A percentile compares a stretch with the other conserved stretches of the same genome.
Evolutionary conservation across 805 yeast genomes (phyloP).

Genomic region (Isabelozyma pseudorhagii): DNA sequence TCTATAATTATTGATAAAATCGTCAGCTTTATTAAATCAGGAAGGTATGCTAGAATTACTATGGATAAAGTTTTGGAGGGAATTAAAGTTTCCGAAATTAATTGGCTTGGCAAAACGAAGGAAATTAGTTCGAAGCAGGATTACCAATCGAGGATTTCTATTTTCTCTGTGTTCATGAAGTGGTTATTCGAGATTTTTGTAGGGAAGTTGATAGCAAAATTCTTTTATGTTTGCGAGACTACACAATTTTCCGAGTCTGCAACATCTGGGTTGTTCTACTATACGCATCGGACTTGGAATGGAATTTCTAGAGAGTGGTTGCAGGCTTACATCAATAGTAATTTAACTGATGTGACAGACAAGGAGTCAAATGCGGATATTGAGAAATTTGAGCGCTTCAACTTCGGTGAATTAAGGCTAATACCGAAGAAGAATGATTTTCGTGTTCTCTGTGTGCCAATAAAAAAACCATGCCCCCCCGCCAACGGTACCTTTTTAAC

Average conservation of each 20-base stretch:
- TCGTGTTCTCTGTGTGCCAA: conserved; percentile 58
- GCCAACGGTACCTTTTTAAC: not conserved
- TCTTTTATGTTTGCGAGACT: conserved; percentile 66
- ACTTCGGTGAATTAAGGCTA: conserved; percentile 43
- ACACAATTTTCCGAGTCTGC: conserved; percentile 22
- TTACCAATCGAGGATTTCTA: conserved; percentile 26
- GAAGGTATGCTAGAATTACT: conserved; percentile 32
- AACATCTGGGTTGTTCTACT: conserved; percentile 41
- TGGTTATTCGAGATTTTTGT: conserved; percentile 60
- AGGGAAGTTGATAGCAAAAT: conserved; percentile 43
- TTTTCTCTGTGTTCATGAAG: conserved; percentile 40
- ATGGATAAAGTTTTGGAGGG: conserved; percentile 27
- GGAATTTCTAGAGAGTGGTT: conserved; percentile 40
- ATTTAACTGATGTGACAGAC: conserved; percentile 19
- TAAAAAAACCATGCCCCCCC: conserved; percentile 4
- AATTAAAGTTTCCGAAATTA: conserved; percentile 42
- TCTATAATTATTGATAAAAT: conserved; percentile 33
- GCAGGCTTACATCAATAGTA: conserved; percentile 35
- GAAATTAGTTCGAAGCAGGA: conserved; percentile 39
- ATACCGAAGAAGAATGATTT: conserved; percentile 63
- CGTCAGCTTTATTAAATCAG: conserved; percentile 32
- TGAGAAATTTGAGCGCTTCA: conserved; percentile 4
- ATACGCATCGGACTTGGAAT: conserved; percentile 60
- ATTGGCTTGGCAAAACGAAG: conserved; percentile 49
- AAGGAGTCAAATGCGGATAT: conserved; percentile 3